Conservation (phyloP, 306 rosid species). For the Cicer pinnatifidum region DNA sequence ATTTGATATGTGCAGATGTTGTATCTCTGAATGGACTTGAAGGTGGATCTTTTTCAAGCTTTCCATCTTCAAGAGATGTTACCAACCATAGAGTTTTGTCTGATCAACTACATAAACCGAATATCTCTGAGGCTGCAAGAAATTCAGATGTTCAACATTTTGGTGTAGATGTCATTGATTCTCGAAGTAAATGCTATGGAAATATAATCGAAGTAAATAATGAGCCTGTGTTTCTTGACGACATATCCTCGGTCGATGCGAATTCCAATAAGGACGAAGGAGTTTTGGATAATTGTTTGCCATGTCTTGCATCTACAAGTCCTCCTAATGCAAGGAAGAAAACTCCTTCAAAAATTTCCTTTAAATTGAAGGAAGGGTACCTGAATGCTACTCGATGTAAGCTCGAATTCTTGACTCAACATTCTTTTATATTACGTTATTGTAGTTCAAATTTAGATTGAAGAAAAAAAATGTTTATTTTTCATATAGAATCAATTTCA, state of each 20-base stretch:
- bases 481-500: conserved; percentile 7
- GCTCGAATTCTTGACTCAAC: conserved; percentile 47
- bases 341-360: conserved; percentile 64
- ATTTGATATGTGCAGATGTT: conserved; percentile 58
- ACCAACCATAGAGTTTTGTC: conserved; percentile 54
- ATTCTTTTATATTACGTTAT: conserved; percentile 8
- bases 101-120: conserved; percentile 52
- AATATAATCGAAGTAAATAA: conserved; percentile 58
- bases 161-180: conserved; percentile 45
- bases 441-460: conserved; percentile 5
- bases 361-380: conserved; percentile 77
- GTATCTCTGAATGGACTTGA: conserved; percentile 62
- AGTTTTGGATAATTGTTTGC: conserved; percentile 78
- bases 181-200: conserved; percentile 44
- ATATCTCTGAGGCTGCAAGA: conserved; percentile 49
- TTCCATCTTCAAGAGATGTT: conserved; percentile 55
- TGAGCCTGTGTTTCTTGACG: conserved; percentile 76
- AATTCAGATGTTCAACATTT: conserved; percentile 46
- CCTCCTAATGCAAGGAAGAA: conserved; percentile 80
- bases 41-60: conserved; percentile 52
- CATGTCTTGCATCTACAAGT: conserved; percentile 90
- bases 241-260: conserved; percentile 71
- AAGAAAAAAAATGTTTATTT: neutral
- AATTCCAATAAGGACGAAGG: conserved; percentile 66
- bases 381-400: conserved; percentile 66